These are phyloP conservation scores for Zymoseptoria brevis DNA, from an alignment of 2,329 filamentous ascomycete species.

Conservation along the genomic window DNA sequence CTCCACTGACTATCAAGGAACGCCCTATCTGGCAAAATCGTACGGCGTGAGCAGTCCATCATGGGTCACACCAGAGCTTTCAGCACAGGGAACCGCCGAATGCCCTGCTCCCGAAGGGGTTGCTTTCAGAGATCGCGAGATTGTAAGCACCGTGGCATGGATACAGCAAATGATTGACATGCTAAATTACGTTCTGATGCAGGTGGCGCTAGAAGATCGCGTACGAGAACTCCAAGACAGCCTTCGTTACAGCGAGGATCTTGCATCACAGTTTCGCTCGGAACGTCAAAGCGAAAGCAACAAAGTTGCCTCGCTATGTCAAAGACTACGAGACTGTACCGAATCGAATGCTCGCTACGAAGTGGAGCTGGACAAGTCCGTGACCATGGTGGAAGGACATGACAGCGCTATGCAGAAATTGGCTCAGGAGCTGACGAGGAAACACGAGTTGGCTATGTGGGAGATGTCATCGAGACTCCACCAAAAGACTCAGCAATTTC, in stretches of 20 bases:
- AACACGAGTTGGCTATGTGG: background rate
- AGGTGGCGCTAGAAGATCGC: slow-evolving; percentile 14
- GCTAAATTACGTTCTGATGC: background rate
- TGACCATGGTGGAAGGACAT: too few relatives aligned
- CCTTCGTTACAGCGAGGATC: slow-evolving; percentile 10
- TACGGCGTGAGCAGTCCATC: background rate
- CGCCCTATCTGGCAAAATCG: background rate
- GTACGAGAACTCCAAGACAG: slow-evolving; percentile 11
- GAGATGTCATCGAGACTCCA: background rate
- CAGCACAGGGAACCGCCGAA: background rate
- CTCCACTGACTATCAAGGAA: background rate
- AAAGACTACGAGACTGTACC: background rate
- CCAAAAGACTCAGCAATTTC: slow-evolving; percentile 7
- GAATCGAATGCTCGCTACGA: background rate
- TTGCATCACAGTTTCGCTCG: slow-evolving; percentile 1
- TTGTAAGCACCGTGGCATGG: slow-evolving; percentile 4
- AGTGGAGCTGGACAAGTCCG: background rate
- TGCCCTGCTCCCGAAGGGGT: slow-evolving; percentile 12
- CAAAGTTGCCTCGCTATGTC: background rate
- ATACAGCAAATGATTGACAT: background rate
- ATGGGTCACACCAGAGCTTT: background rate
- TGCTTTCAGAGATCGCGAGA: slow-evolving; percentile 24
- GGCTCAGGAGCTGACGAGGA: background rate
- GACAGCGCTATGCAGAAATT: background rate
- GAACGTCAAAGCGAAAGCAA: background rate